Base-by-base conservation (phyloP, 108 stramenopile genomes). In the Mayamaea pseudoterrestris region DNA sequence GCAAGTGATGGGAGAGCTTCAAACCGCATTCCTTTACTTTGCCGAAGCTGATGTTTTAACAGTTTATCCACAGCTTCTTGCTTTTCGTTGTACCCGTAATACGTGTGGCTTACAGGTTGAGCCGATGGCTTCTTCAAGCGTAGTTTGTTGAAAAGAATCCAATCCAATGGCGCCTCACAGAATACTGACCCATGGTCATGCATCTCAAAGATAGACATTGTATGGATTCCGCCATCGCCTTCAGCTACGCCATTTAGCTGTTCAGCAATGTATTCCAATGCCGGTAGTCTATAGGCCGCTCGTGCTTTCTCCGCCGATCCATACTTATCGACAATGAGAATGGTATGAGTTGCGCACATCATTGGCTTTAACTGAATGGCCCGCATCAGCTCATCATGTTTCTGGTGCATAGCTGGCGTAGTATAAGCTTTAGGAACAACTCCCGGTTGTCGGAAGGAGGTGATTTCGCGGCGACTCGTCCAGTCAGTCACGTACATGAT, bases 181-280 rank as follows among this genome's bases (percentile, higher is more conserved):
- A n/a, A n/a, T n/a, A 65, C 12, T 6, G 53, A 34, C 1, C 63
- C 70, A 5, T 8, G 32, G 34, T 72, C 64, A 30, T 58, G 69
- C 70, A 76, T 72, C 53, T 76, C 69, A 42, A 76, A 61, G 16
- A 76, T 41, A 9, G 74, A 66, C 5, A 76, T 58, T 22, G 71
- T 43, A 39, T 76, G 70, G 22, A 64, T 42, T 36, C 47, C 47
- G 13, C 45, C 53, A 30, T 64, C 62, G 23, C 55, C 49, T 16
- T 56, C 60, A 41, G 41, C 53, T n/a, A n/a, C n/a, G 26, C 54
- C 35, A 29, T 61, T 41, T 25, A 71, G 50, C 40, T 72, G 74
- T 27, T 71, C 67, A 5, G 69, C 65, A 27, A 76, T 60, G 30
- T 55, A 76, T 21, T 76, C 74, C 34, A 76, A 46, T 9, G 67